Evolutionary conservation across 352 stramenopile species (phyloP).

Genomic region (Thalassiosira mediterranea): DNA sequence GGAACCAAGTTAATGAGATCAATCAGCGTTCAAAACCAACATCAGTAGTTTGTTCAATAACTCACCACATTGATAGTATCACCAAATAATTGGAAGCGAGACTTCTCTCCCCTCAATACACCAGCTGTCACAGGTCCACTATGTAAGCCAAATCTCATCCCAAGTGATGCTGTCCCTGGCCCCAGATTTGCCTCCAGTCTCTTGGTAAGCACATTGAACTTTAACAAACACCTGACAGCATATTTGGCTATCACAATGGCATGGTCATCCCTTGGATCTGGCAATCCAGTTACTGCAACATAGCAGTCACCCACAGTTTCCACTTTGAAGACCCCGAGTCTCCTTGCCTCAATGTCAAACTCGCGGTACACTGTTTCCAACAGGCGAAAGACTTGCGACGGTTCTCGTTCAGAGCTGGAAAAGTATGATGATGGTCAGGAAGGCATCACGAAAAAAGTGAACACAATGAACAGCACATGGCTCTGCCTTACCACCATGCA

Average conservation of each 20-base stretch:
- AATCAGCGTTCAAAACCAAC: too few species aligned
- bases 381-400: constrained; percentile 44
- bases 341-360: constrained; percentile 13
- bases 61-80: constrained; percentile 60
- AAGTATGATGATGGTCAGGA: too few species aligned
- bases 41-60: too few species aligned
- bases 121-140: constrained; percentile 50
- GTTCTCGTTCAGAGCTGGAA: constrained; percentile 20
- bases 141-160: constrained; percentile 51
- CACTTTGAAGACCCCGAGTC: constrained; percentile 18
- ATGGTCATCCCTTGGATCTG: constrained; percentile 41
- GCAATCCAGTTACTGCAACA: constrained; percentile 35
- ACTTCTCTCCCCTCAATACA: constrained; percentile 55
- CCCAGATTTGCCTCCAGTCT: constrained; percentile 33
- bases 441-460: too few species aligned
- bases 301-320: constrained; percentile 37
- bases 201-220: constrained; percentile 39
- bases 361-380: constrained; percentile 33
- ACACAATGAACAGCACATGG: too few species aligned
- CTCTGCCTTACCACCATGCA: constrained; percentile 16
- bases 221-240: constrained; percentile 20
- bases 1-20: too few species aligned
- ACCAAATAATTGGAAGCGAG: constrained; percentile 62
- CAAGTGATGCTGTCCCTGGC: constrained; percentile 33
- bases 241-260: constrained; percentile 48